Evolutionary conservation across 2,329 filamentous ascomycete species (phyloP), one percentile per base, ranked within the genome.

Genomic region (Colletotrichum sp.): DNA sequence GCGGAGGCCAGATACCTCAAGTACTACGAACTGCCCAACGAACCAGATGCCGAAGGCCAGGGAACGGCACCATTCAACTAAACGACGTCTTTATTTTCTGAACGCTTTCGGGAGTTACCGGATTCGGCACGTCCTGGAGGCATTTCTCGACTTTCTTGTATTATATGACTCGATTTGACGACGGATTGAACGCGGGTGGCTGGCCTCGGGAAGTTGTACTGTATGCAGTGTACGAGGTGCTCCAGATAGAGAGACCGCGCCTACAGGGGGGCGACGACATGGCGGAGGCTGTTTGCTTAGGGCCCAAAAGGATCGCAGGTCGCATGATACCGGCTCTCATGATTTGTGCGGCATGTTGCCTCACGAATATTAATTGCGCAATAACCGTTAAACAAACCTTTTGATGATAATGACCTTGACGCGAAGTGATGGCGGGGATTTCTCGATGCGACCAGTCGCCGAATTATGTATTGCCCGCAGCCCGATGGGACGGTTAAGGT

Each of bases 31-130:
- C 85, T 88, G 34, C 87, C 90, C 68, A 80, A 79, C 48, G 89
- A 90, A 63, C 84, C 87, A 3, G 85, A 88, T 64, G 78, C 85
- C 13, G 86, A 86, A 59, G 87, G 87, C 0, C 87, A 88, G 77
- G 90, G 90, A 6, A 86, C 86, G 5, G 89, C 88, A 8, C 83
- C 86, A 63, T 92, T 92, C 80, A 85, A 91, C 82, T 91, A 85
- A 74, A 24, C 8, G 13, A 18, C 8, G 32, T 60, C 24, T 39
- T 73, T 57, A n/a, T 44, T 75, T 69, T 75, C 68, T 69, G 63
- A 69, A 10, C 59, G 48, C 59, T 59, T 75, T 22, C 28, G 32
- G 72, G 72, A 60, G 59, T 59, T 69, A 16, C 64, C 5, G 16
- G n/a, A 18, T 22, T 44, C 16, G 36, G 63, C 30, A 32, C 32